phyloP scores from a whole-genome alignment of 2,329 filamentous ascomycete genomes.

The Diaporthe destruens region DNA sequence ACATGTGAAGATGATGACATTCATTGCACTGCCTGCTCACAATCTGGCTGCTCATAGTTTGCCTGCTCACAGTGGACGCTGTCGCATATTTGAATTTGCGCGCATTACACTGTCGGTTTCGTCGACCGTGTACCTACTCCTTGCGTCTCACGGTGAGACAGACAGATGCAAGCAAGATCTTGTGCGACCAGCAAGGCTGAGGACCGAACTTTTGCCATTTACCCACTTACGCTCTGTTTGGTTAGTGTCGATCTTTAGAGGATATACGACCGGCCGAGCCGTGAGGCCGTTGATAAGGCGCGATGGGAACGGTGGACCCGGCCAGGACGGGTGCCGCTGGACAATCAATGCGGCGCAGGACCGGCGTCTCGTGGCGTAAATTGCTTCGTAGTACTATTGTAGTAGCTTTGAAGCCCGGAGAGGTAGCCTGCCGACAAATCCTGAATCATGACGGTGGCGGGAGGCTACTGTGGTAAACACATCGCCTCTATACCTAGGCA shows the following conservation, averaged over 20 bases:
- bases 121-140: neutral
- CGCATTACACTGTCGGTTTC: neutral
- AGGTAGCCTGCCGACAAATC: conserved; percentile 20
- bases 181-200: conserved; percentile 31
- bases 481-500: no score
- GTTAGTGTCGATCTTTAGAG: conserved; percentile 21
- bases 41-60: neutral
- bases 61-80: neutral
- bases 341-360: conserved; percentile 26
- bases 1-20: conserved; percentile 27
- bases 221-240: neutral
- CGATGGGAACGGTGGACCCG: conserved; percentile 15
- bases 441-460: conserved; percentile 25
- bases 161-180: conserved; percentile 26
- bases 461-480: conserved; percentile 13
- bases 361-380: conserved; percentile 21
- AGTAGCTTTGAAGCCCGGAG: conserved; percentile 26
- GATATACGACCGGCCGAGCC: conserved; percentile 28
- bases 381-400: conserved; percentile 11
- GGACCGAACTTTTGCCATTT: neutral
- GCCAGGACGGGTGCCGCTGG: conserved; percentile 14
- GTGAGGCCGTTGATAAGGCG: conserved; percentile 27
- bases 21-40: neutral
- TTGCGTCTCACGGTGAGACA: neutral
- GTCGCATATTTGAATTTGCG: neutral